Evolutionary conservation across 192 early-diverging fungal genomes (phyloP), one percentile per base, ranked within the genome.

Genomic region (Podila epicladia): DNA sequence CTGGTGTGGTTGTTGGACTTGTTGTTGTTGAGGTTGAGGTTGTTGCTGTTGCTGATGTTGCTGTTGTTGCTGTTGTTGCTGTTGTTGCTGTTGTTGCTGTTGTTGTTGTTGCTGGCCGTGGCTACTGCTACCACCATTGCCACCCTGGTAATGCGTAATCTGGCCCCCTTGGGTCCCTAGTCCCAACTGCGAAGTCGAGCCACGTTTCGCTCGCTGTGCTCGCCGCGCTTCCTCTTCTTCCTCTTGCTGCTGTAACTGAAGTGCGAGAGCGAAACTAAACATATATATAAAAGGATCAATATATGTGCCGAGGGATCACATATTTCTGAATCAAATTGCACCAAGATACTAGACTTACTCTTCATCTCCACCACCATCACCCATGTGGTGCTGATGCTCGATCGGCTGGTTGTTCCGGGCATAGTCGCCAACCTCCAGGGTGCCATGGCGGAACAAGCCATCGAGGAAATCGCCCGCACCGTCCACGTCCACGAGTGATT

Each of bases 401-500:
- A 68, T 38, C 1, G 82, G 71, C 15, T 85, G 77, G 71, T 69
- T 73, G 37, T 73, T 80, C 32, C 77, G 78, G 0, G 75, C 82
- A 80, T 84, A 84, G 59, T 85, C 82, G 17, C 78, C 77, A 11
- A 82, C 74, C 19, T 71, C 73, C 20, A 72, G 64, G 9, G 82
- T 63, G 31, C 75, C 62, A 57, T 77, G 67, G 58, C 41, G 28
- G 65, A 94, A 93, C 33, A 75, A 58, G 32, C 89, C 86, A 59
- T 92, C 89, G 19, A 90, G 68, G 57, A 95, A 95, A 63, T 85
- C 76, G 2, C 91, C 88, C 19, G 85, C 65, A 3, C 83, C 73
- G 58, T 90, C 86, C 0, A 95, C 87, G 71, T 92, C 90, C 4
- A 74, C 58, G 26, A 95, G 76, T 0, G 88, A 89, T 79, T 95